Conservation (phyloP, 495 filamentous ascomycete species). For the Entonaema liquescens region DNA sequence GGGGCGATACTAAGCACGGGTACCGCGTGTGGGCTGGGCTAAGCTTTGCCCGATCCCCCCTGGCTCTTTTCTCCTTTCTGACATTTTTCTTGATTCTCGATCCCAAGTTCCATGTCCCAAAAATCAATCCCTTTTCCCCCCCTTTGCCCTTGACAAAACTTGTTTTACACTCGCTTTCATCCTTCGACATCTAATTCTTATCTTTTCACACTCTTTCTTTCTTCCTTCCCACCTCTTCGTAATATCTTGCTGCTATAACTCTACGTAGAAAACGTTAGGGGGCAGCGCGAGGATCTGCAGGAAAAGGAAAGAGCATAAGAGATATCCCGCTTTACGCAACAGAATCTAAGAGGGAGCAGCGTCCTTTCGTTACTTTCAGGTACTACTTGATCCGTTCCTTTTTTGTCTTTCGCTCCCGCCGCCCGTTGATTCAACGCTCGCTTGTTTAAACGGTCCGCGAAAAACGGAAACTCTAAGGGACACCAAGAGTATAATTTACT, state of each 20-base stretch:
- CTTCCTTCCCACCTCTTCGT: conserved; percentile 33
- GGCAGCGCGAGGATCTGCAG: conserved; percentile 21
- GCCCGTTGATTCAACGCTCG: conserved; percentile 36
- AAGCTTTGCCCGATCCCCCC: conserved; percentile 38
- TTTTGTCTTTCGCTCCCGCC: conserved; percentile 38
- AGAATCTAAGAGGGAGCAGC: conserved; percentile 27
- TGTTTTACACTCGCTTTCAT: conserved; percentile 48
- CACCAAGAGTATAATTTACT: conserved; percentile 10
- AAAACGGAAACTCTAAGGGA: conserved; percentile 24
- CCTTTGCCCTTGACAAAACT: conserved; percentile 40
- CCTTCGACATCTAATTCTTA: conserved; percentile 33
- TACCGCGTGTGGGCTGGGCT: conserved; percentile 32
- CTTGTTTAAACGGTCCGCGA: conserved; percentile 37
- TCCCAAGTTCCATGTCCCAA: conserved; percentile 40
- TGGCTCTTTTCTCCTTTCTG: conserved; percentile 45
- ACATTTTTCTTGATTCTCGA: conserved; percentile 47
- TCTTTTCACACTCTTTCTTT: conserved; percentile 37
- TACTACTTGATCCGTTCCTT: conserved; percentile 30
- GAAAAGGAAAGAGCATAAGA: conserved; percentile 17
- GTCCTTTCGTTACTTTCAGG: conserved; percentile 45
- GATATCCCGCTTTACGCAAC: conserved; percentile 15
- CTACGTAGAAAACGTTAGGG: conserved; percentile 36
- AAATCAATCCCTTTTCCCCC: conserved; percentile 38
- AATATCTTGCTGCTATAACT: conserved; percentile 36
- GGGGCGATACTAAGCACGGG: conserved; percentile 24